Percentiles rank a stretch among this genome's conserved stretches.
Evolutionary conservation across 306 rosid genomes (phyloP).

Genomic region (Ziziphus jujuba): DNA sequence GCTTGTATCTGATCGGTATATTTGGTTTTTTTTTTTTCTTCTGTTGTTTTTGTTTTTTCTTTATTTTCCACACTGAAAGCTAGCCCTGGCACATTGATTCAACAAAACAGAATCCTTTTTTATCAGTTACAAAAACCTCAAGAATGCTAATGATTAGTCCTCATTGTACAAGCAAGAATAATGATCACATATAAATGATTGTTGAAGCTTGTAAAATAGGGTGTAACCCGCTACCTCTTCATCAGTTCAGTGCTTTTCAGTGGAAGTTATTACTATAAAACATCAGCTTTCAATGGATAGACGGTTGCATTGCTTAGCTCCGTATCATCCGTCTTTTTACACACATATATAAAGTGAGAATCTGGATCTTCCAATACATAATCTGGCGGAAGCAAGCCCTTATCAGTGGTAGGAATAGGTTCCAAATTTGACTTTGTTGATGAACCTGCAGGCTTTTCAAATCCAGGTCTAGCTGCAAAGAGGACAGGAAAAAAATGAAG

Average conservation of each 20-base stretch:
- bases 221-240: slow-evolving; percentile 28
- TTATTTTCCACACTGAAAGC: slow-evolving; percentile 16
- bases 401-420: slow-evolving; percentile 68
- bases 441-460: slow-evolving; percentile 61
- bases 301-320: slow-evolving; percentile 35
- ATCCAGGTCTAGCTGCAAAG: slow-evolving; percentile 81
- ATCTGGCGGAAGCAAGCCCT: slow-evolving; percentile 60
- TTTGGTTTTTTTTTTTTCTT: no score
- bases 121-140: slow-evolving; percentile 33
- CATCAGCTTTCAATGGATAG: slow-evolving; percentile 38
- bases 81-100: slow-evolving; percentile 21
- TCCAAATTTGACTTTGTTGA: slow-evolving; percentile 54
- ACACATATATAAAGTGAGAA: slow-evolving; percentile 84
- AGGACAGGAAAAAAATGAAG: not conserved
- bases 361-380: slow-evolving; percentile 90
- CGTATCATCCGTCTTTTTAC: slow-evolving; percentile 52
- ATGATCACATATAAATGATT: slow-evolving; percentile 25
- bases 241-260: not conserved
- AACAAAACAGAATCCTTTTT: slow-evolving; percentile 11
- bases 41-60: not conserved
- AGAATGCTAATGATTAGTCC: slow-evolving; percentile 30
- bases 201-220: slow-evolving; percentile 27
- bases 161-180: slow-evolving; percentile 25
- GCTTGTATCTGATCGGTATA: no score
- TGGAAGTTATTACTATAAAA: slow-evolving; percentile 29